phyloP scores from a whole-genome alignment of 129 eudicot genomes.

The Rutidosis leptorrhynchoides region DNA sequence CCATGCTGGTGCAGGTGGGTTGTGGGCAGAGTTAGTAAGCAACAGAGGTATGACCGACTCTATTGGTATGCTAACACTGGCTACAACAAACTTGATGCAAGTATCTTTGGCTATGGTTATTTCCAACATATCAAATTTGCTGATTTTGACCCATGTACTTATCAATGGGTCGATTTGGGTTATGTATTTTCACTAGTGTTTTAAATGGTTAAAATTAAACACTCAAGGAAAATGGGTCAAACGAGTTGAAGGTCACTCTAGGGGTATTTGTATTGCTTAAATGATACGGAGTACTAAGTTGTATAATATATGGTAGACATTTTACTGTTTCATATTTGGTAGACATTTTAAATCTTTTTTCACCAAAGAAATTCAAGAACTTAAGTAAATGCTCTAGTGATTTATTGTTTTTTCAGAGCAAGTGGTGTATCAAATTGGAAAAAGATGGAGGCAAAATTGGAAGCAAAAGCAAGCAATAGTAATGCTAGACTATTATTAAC shows the following conservation, averaged over 20 bases:
- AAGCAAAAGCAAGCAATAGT: slow-evolving; percentile 59
- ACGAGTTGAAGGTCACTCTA: not conserved
- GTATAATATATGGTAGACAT: too few species aligned
- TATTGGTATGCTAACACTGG: slow-evolving; percentile 53
- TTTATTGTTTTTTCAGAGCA: slow-evolving; percentile 42
- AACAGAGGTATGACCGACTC: slow-evolving; percentile 77
- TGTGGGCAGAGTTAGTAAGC: slow-evolving; percentile 95
- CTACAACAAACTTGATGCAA: slow-evolving; percentile 52
- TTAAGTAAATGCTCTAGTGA: not conserved
- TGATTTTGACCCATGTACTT: not conserved
- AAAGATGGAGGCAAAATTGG: slow-evolving; percentile 45
- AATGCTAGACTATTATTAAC: slow-evolving; percentile 65
- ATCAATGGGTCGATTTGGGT: not conserved
- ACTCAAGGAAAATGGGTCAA: not conserved
- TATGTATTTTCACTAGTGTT: not conserved
- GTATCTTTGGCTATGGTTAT: slow-evolving; percentile 19
- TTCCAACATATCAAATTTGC: not conserved
- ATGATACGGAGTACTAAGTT: too few species aligned
- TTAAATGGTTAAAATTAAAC: not conserved
- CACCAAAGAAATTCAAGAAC: not conserved
- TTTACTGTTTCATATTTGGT: slow-evolving; percentile 4
- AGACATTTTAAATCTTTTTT: not conserved
- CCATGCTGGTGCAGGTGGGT: slow-evolving; percentile 99
- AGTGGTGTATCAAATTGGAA: slow-evolving; percentile 69
- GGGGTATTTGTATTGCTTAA: not conserved